Evolutionary conservation across 2,329 filamentous ascomycete genomes (phyloP).

Genomic region (Aspergillus sojae): DNA sequence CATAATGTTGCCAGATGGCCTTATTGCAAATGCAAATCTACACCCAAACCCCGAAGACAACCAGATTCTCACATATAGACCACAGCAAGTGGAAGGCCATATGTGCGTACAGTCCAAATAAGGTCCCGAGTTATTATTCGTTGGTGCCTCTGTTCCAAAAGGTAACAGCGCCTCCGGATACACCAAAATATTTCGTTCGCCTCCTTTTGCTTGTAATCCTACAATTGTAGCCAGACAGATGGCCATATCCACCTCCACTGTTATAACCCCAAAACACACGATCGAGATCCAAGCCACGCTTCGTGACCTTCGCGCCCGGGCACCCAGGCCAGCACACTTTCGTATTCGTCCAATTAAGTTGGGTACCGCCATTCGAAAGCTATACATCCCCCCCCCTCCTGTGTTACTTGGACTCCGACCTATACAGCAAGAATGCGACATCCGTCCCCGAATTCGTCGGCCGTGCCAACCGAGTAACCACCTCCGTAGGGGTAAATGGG

Average conservation of each 20-base stretch:
- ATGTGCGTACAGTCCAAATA: neutral
- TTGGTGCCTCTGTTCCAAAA: neutral
- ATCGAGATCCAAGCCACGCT: neutral
- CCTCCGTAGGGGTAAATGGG: neutral
- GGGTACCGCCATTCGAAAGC: neutral
- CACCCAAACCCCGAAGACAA: slow-evolving; percentile 28
- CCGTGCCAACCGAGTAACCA: neutral
- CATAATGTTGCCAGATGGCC: slow-evolving; percentile 30
- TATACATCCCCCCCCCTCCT: neutral
- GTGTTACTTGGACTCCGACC: neutral
- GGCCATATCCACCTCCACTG: neutral
- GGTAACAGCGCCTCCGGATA: neutral
- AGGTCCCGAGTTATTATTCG: neutral
- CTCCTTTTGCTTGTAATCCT: neutral
- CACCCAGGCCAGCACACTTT: neutral
- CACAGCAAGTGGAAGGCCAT: too few species aligned
- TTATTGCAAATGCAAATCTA: slow-evolving; percentile 24
- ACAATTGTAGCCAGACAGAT: neutral
- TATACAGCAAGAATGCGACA: neutral
- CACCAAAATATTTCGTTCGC: neutral
- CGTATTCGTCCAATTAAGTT: neutral
- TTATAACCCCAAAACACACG: neutral
- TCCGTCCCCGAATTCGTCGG: neutral
- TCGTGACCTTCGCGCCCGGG: too few species aligned
- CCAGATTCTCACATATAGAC: slow-evolving; percentile 34